Conservation (phyloP, 805 yeast genomes). For the Torulaspora franciscae region DNA sequence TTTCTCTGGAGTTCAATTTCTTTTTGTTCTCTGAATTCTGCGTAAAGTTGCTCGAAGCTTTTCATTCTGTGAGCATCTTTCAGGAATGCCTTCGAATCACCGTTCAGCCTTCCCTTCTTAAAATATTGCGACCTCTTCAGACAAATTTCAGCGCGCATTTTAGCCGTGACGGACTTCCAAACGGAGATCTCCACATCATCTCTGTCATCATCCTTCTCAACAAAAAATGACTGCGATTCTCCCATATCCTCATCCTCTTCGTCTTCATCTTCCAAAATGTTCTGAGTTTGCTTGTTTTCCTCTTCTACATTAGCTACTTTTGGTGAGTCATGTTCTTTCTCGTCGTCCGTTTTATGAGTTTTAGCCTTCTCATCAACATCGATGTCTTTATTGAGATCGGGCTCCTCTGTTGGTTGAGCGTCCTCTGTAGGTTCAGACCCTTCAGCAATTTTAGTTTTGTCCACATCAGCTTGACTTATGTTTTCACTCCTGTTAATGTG, state of each 20-base stretch:
- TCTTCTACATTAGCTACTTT: constrained; percentile 3
- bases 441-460: constrained; percentile 32
- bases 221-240: constrained; percentile 41
- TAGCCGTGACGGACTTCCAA: constrained; percentile 82
- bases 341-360: no score
- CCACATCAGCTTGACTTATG: constrained; percentile 13
- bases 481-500: neutral
- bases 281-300: constrained; percentile 2
- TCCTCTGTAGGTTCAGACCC: constrained; percentile 29
- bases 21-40: constrained; percentile 31
- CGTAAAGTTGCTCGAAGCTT: constrained; percentile 39
- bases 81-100: constrained; percentile 63
- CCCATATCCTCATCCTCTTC: constrained; percentile 45
- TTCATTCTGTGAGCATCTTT: constrained; percentile 67
- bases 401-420: constrained; percentile 23
- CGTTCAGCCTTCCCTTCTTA: constrained; percentile 51
- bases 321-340: no score
- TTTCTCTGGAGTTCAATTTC: constrained; percentile 28
- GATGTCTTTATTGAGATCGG: neutral
- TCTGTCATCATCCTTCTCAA: constrained; percentile 52
- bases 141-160: constrained; percentile 71
- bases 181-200: constrained; percentile 72
- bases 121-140: constrained; percentile 63
- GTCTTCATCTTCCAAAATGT: constrained; percentile 30
- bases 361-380: constrained; percentile 11